phyloP scores from a whole-genome alignment of 768 basidiomycete genomes.

The Galerina sulciceps region DNA sequence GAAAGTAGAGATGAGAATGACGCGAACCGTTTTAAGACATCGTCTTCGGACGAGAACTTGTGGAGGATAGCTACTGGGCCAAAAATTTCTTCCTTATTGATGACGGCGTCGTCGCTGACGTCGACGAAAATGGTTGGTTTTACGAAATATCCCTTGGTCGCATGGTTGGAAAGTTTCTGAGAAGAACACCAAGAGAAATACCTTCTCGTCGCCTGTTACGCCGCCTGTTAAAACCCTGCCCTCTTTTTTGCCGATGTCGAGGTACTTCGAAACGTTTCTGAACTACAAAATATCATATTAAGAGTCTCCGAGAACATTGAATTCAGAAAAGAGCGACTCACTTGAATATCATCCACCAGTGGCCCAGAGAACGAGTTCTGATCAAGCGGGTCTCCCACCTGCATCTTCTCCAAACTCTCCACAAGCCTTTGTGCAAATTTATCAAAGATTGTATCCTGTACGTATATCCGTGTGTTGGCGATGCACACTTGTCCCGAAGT shows the following conservation, averaged over 20 bases:
- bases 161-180: too few species aligned
- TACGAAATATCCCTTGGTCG: conserved; percentile 65
- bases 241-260: conserved; percentile 5
- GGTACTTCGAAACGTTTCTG: conserved; percentile 1
- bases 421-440: background rate
- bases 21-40: conserved; percentile 46
- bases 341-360: conserved; percentile 3
- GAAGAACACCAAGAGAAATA: background rate
- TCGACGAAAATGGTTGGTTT: conserved; percentile 73
- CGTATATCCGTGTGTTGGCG: conserved; percentile 5
- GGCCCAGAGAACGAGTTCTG: background rate
- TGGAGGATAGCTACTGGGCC: conserved; percentile 75
- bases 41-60: conserved; percentile 69
- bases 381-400: background rate
- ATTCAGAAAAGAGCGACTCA: background rate
- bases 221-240: conserved; percentile 4
- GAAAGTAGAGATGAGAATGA: background rate
- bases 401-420: background rate
- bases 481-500: conserved; percentile 7
- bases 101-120: conserved; percentile 65
- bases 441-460: conserved; percentile 10
- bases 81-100: conserved; percentile 73
- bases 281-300: background rate
- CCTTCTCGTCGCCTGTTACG: background rate
- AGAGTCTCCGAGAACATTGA: too few species aligned